A percentile compares a stretch with the other conserved stretches of the same genome.
These are phyloP conservation scores for Clavispora carvajalis DNA, from an alignment of 805 yeast species.

Conservation along the genomic window DNA sequence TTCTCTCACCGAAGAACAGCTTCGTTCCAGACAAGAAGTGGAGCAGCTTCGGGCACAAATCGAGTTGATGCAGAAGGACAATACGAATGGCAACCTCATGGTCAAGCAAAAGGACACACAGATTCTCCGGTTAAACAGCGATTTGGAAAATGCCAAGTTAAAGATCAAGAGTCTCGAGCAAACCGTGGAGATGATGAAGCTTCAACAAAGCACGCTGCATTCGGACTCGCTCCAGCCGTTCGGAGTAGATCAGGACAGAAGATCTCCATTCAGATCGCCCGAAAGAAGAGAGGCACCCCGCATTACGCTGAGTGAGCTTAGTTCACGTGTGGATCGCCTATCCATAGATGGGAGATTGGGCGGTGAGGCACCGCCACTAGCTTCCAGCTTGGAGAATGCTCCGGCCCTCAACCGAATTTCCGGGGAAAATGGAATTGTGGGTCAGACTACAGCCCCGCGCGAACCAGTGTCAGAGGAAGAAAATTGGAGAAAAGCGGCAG, in stretches of 20 bases:
- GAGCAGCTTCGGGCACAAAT: constrained; percentile 21
- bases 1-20: constrained; percentile 21
- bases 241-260: background rate
- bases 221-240: constrained; percentile 4
- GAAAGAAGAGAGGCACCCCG: constrained; percentile 8
- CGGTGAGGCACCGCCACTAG: constrained; percentile 14
- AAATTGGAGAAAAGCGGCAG: constrained; percentile 87
- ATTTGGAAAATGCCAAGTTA: constrained; percentile 53
- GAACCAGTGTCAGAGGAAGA: constrained; percentile 47
- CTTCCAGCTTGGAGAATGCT: constrained; percentile 11
- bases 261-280: constrained; percentile 14
- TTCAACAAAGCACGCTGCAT: constrained; percentile 18
- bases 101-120: constrained; percentile 69
- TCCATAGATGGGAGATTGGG: constrained; percentile 27
- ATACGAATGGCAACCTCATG: constrained; percentile 45
- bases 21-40: constrained; percentile 21
- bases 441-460: constrained; percentile 12
- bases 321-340: constrained; percentile 36
- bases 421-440: constrained; percentile 12
- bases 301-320: constrained; percentile 32
- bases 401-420: constrained; percentile 16
- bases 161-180: constrained; percentile 51
- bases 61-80: constrained; percentile 45
- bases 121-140: constrained; percentile 53
- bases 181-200: constrained; percentile 26